Conservation (phyloP, 164 flowering plant genomes). For the Dillenia turbinata region DNA sequence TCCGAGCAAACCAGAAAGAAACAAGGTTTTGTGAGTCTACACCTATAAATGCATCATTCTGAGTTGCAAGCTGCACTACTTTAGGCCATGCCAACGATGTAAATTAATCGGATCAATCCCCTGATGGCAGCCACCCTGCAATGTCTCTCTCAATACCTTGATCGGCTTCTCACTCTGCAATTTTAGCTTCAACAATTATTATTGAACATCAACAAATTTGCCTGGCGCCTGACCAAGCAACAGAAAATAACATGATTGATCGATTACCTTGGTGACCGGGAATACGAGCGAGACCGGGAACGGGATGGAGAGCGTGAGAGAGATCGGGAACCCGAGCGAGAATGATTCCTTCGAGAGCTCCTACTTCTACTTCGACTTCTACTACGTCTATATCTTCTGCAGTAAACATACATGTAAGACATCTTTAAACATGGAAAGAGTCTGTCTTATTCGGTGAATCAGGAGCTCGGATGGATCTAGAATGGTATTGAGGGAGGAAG, state of each 20-base stretch:
- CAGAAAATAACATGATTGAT: slow-evolving; percentile 1
- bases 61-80: too few species aligned
- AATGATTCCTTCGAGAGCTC: slow-evolving; percentile 56
- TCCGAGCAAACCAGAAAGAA: too few species aligned
- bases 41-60: too few species aligned
- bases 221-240: background rate
- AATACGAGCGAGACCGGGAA: slow-evolving; percentile 25
- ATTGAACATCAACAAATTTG: background rate
- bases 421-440: too few species aligned
- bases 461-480: too few species aligned
- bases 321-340: slow-evolving; percentile 42
- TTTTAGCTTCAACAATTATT: background rate
- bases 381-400: slow-evolving; percentile 56
- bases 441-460: too few species aligned
- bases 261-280: slow-evolving; percentile 38
- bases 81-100: too few species aligned
- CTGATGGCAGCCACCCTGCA: background rate
- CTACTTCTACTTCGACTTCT: slow-evolving; percentile 64
- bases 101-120: too few species aligned
- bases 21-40: too few species aligned
- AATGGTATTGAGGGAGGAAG: too few species aligned
- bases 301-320: slow-evolving; percentile 29
- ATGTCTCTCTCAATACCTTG: slow-evolving; percentile 37
- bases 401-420: slow-evolving; percentile 2
- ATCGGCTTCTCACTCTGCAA: slow-evolving; percentile 55